These are phyloP conservation scores for Mortierella sp. DNA, from an alignment of 371 early-diverging fungal genomes.

Conservation along the genomic window DNA sequence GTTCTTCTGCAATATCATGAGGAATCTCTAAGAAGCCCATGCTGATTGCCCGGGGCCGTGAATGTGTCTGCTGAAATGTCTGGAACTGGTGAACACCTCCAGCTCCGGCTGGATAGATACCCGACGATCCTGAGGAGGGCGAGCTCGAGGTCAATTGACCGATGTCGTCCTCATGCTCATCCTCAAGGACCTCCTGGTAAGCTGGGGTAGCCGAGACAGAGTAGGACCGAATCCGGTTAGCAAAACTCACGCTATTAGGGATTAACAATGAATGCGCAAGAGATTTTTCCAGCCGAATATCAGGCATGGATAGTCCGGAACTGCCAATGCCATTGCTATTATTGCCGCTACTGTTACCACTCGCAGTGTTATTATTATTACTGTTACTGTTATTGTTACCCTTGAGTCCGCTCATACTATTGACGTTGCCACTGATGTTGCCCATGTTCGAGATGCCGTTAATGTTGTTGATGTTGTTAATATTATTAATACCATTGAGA, in stretches of 20 bases:
- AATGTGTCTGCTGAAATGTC: slow-evolving; percentile 57
- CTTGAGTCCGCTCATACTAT: slow-evolving; percentile 15
- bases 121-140: slow-evolving; percentile 55
- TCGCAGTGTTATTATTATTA: slow-evolving; percentile 1
- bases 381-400: slow-evolving; percentile 31
- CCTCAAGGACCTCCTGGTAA: slow-evolving; percentile 62
- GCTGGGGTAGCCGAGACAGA: slow-evolving; percentile 78
- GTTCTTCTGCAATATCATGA: slow-evolving; percentile 50
- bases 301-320: slow-evolving; percentile 53
- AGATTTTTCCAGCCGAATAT: slow-evolving; percentile 58
- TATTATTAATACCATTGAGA: slow-evolving; percentile 46
- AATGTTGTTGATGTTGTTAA: slow-evolving; percentile 46
- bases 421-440: slow-evolving; percentile 32
- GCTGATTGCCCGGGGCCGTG: slow-evolving; percentile 72
- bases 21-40: slow-evolving; percentile 70
- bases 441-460: slow-evolving; percentile 41
- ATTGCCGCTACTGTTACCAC: slow-evolving; percentile 1
- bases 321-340: slow-evolving; percentile 9
- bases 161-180: slow-evolving; percentile 52
- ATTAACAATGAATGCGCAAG: slow-evolving; percentile 60
- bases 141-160: slow-evolving; percentile 51
- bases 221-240: slow-evolving; percentile 75
- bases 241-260: slow-evolving; percentile 49
- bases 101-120: slow-evolving; percentile 58
- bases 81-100: slow-evolving; percentile 64